These are phyloP conservation scores for Fusarium anguioides DNA, from an alignment of 2,329 filamentous ascomycete species.

Conservation along the genomic window DNA sequence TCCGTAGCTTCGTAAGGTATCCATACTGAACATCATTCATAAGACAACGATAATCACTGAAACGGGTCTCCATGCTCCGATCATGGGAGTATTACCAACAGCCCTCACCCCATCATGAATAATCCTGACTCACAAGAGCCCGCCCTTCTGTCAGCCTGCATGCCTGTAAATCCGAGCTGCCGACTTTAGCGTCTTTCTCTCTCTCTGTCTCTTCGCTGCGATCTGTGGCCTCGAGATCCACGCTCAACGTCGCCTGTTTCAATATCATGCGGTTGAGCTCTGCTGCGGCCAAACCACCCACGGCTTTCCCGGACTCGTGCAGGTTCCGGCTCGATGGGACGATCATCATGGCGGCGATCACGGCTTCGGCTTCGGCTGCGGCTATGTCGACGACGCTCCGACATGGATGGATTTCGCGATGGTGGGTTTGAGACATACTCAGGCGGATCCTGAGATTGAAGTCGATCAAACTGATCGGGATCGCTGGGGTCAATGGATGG, in stretches of 20 bases:
- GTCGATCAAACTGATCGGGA: slow-evolving; percentile 62
- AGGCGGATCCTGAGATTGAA: slow-evolving; percentile 44
- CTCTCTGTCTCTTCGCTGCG: slow-evolving; percentile 38
- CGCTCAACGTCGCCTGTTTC: slow-evolving; percentile 45
- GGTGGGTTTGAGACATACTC: slow-evolving; percentile 45
- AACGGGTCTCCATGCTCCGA: slow-evolving; percentile 13
- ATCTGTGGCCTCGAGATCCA: slow-evolving; percentile 33
- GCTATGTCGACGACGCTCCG: slow-evolving; percentile 34
- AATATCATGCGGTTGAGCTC: slow-evolving; percentile 45
- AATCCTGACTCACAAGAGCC: slow-evolving; percentile 37
- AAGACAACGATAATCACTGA: slow-evolving; percentile 30
- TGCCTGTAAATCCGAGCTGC: slow-evolving; percentile 29
- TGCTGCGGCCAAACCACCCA: slow-evolving; percentile 47
- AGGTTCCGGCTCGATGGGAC: slow-evolving; percentile 44
- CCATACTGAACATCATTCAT: slow-evolving; percentile 18
- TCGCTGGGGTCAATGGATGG: slow-evolving; percentile 64
- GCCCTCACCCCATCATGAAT: slow-evolving; percentile 4
- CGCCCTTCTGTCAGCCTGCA: slow-evolving; percentile 13
- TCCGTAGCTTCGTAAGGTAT: background rate
- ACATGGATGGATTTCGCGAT: slow-evolving; percentile 41
- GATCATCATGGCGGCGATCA: slow-evolving; percentile 22
- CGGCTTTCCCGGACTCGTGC: slow-evolving; percentile 45
- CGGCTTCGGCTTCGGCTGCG: slow-evolving; percentile 27
- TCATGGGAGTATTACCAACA: slow-evolving; percentile 6
- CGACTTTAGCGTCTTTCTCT: slow-evolving; percentile 35